Conservation (phyloP, 78 protist genomes). For the Dictyostelium discoideum region dicty_2.7 NC_007091.3:734001-734500, state of each 20-base stretch:
- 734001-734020: neutral
- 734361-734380: neutral
- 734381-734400: neutral
- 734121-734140: neutral
- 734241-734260: neutral
- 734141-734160: neutral
- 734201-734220: conserved; percentile 2
- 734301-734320: neutral
- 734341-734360: neutral
- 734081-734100: conserved; percentile 3
- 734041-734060: neutral
- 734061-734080: neutral
- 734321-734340: neutral
- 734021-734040: neutral
- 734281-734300: conserved; percentile 27
- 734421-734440: neutral
- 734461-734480: neutral
- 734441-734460: neutral
- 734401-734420: neutral
- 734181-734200: neutral
- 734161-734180: neutral
- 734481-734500: neutral
- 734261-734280: conserved; percentile 10
- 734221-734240: neutral
- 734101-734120: neutral